Percentiles rank a stretch among this genome's conserved stretches.
Evolutionary conservation across 2,329 filamentous ascomycete species (phyloP).

Genomic region (Trichoderma sp.): DNA sequence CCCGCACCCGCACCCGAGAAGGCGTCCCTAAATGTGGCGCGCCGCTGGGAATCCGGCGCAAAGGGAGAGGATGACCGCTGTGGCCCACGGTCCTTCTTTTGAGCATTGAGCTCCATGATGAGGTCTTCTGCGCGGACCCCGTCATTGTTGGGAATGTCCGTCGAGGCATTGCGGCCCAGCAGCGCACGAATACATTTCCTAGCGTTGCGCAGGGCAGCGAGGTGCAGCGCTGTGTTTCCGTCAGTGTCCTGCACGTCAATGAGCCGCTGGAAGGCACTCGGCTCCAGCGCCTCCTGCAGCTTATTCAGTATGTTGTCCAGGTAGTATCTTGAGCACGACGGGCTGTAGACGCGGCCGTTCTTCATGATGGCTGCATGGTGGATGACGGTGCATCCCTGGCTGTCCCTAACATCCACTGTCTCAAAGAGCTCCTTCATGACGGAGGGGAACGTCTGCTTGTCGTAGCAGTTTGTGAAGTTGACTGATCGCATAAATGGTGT

Average conservation of each 20-base stretch:
- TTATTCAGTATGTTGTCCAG: slow-evolving; percentile 88
- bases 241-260: slow-evolving; percentile 81
- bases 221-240: slow-evolving; percentile 81
- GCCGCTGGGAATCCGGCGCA: slow-evolving; percentile 62
- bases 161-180: slow-evolving; percentile 76
- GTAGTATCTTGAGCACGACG: slow-evolving; percentile 89
- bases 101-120: slow-evolving; percentile 73
- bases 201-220: slow-evolving; percentile 78
- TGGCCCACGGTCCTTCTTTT: slow-evolving; percentile 65
- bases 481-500: slow-evolving; percentile 94
- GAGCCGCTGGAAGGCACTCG: slow-evolving; percentile 73
- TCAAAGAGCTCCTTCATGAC: slow-evolving; percentile 81
- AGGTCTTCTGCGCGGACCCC: slow-evolving; percentile 84
- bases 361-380: slow-evolving; percentile 93
- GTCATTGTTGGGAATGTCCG: slow-evolving; percentile 78
- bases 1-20: slow-evolving; percentile 48
- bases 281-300: slow-evolving; percentile 75
- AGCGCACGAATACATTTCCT: slow-evolving; percentile 85
- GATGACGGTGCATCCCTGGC: slow-evolving; percentile 82
- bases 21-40: slow-evolving; percentile 55
- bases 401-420: slow-evolving; percentile 78
- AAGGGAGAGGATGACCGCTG: slow-evolving; percentile 76
- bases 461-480: slow-evolving; percentile 94
- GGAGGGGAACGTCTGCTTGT: slow-evolving; percentile 85
- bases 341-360: slow-evolving; percentile 76